Percentiles rank a stretch among this genome's conserved stretches.
Evolutionary conservation across 2,329 filamentous ascomycete genomes (phyloP).

Genomic region (Gliomastix tumulicola): DNA sequence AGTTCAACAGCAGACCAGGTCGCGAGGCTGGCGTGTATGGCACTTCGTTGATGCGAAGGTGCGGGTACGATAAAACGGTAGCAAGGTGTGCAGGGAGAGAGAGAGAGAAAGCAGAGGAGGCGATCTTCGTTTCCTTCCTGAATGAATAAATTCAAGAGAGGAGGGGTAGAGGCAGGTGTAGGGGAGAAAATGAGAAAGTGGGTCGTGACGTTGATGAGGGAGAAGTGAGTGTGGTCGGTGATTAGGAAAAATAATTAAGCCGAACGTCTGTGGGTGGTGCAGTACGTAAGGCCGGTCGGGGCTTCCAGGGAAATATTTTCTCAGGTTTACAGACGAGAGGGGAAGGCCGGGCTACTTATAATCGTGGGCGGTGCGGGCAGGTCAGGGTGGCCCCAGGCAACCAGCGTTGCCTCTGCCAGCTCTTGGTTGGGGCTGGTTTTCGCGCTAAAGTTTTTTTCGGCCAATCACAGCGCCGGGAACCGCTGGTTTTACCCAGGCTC

Average conservation of each 20-base stretch:
- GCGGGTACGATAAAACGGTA: no score
- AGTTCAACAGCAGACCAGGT: no score
- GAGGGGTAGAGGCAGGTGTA: background rate
- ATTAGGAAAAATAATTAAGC: conserved; percentile 24
- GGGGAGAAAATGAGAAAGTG: no score
- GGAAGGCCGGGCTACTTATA: conserved; percentile 50
- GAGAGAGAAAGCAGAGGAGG: no score
- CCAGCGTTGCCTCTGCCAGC: conserved; percentile 31
- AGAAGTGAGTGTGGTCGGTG: background rate
- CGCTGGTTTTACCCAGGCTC: conserved; percentile 27
- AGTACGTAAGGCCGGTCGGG: conserved; percentile 47
- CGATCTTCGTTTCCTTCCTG: no score
- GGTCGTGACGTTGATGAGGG: no score
- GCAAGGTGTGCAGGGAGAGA: no score
- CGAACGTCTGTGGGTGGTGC: conserved; percentile 31
- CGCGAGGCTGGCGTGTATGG: no score
- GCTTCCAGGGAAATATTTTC: conserved; percentile 45
- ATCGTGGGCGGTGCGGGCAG: conserved; percentile 34
- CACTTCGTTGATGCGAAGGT: no score
- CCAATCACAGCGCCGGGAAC: conserved; percentile 27
- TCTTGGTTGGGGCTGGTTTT: conserved; percentile 27
- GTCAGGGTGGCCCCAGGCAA: conserved; percentile 34
- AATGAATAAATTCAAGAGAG: no score
- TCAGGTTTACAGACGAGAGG: conserved; percentile 28
- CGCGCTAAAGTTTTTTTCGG: conserved; percentile 19